These are phyloP conservation scores for Pythium aristosporum DNA, from an alignment of 352 stramenopile species.

Conservation along the genomic window DNA sequence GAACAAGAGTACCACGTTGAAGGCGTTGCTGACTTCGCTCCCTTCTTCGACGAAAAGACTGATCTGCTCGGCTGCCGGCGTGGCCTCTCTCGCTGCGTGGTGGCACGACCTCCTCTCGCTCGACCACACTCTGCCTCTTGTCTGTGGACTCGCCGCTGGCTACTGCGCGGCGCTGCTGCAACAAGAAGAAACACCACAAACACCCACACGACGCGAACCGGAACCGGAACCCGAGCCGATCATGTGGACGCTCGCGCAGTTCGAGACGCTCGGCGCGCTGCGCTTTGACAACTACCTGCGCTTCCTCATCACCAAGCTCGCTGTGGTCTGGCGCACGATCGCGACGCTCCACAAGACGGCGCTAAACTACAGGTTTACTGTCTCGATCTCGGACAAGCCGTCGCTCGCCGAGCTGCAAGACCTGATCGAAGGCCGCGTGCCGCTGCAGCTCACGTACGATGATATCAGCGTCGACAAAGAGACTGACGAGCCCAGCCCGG, in stretches of 20 bases:
- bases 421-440: conserved; percentile 25
- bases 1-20: conserved; percentile 6
- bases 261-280: conserved; percentile 20
- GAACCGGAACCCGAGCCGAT: not conserved
- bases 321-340: conserved; percentile 23
- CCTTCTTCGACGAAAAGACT: conserved; percentile 19
- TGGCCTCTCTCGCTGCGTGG: not conserved
- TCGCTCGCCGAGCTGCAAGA: conserved; percentile 16
- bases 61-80: conserved; percentile 2
- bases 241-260: conserved; percentile 22
- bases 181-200: not conserved
- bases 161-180: conserved; percentile 1
- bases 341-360: conserved; percentile 40
- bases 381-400: conserved; percentile 52
- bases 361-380: conserved; percentile 55
- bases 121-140: not conserved
- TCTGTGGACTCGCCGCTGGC: not conserved
- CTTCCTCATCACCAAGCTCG: conserved; percentile 23
- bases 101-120: conserved; percentile 1
- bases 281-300: conserved; percentile 21
- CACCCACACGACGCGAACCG: not conserved
- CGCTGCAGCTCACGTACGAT: conserved; percentile 22
- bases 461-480: not conserved
- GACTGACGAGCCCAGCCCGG: not conserved
- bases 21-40: conserved; percentile 24